Base-by-base conservation (phyloP, 345 rosid species). In the Murraya paniculata region DNA sequence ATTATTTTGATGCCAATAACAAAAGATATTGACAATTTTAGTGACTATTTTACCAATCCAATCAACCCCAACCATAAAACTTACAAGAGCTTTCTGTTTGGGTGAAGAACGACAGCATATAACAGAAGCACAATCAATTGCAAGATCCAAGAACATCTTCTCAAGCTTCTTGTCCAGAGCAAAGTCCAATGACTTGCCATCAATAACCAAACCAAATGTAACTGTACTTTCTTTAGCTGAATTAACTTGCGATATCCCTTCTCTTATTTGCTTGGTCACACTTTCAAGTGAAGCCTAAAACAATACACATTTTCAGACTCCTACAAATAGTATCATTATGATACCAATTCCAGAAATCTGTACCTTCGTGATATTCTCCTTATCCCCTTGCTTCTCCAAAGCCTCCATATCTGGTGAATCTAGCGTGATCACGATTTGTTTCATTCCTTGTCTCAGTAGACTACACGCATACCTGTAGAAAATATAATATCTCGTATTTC, bases 81-180 rank as follows among this genome's bases (percentile, higher is more conserved):
- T 90, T 89, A 95, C 99, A 67, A 88, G 92, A 70, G 99, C 99
- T 87, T 95, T 95, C 82, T 95, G 98, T 81, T 92, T 93, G 30
- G 98, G 99, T 0, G 99, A 87, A 80, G 97, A 91, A 45, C 93
- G 94, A 45, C 99, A 95, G 68, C 98, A 95, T 80, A 95, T 82
- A 74, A 95, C 97, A 78, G 99, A 81, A 67, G 76, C 86, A 77
- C 99, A 95, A 2, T 30, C 38, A 28, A 55, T 78, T 8, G 99
- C 94, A 71, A 95, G 95, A 2, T 88, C 86, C 81, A 93, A 84
- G 76, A 95, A 93, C 2, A 38, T 50, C 59, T 83, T 81, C 73
- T 89, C 80, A 80, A 95, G 84, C 65, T 71, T 48, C 73, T 82
- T 72, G 39, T 78, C 86, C 71, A 93, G 81, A 57, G 89, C 97